A percentile compares a stretch with the other conserved stretches of the same genome.
Conservation (phyloP, 2,329 filamentous ascomycete species). For the Aspergillus ochraceus region DNA sequence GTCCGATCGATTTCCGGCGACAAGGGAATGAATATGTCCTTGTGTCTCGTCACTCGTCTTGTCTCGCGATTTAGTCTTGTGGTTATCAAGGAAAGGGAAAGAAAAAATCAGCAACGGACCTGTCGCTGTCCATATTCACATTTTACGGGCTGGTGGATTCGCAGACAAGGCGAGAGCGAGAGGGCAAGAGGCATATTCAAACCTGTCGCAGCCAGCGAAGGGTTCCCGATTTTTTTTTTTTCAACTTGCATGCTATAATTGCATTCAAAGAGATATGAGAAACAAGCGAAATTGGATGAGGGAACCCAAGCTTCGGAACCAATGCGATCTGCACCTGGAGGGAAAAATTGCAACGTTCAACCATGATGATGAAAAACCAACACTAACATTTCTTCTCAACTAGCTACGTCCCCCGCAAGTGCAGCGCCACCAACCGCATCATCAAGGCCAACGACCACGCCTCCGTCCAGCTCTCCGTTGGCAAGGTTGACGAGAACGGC, state of each 20-base stretch:
- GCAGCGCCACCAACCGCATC: constrained; percentile 98
- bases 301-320: not conserved
- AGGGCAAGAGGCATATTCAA: not conserved
- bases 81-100: not conserved
- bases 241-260: not conserved
- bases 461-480: constrained; percentile 93
- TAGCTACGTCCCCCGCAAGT: constrained; percentile 98
- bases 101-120: not conserved
- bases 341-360: constrained; percentile 7
- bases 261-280: not conserved
- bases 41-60: not conserved
- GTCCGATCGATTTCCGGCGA: not conserved
- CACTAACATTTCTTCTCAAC: constrained; percentile 16
- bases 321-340: not conserved
- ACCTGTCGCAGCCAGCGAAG: not conserved
- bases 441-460: constrained; percentile 99
- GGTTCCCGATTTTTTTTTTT: not conserved
- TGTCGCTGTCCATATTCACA: not conserved
- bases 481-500: constrained; percentile 99
- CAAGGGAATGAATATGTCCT: not conserved
- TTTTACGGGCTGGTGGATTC: not conserved
- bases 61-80: not conserved
- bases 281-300: constrained; percentile 2
- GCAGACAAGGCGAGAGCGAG: not conserved
- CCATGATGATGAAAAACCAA: constrained; percentile 5